Percentiles rank a stretch among this genome's conserved stretches.
These are phyloP conservation scores for Hyphodiscus sp. DNA, from an alignment of 2,329 filamentous ascomycete species.

Conservation along the genomic window DNA sequence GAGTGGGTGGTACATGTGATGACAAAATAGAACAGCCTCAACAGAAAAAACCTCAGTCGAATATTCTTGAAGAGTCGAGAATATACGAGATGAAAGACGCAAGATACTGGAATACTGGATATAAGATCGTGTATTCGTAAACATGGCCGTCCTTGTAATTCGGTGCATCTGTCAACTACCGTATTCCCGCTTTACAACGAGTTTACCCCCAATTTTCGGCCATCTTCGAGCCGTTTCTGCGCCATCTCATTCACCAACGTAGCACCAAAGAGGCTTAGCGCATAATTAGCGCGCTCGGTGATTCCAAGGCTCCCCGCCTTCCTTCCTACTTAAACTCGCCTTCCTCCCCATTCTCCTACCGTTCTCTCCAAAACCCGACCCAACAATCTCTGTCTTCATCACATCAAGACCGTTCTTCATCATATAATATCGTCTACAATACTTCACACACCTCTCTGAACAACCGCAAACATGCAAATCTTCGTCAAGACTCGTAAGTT, in stretches of 20 bases:
- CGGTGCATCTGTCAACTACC: too few relatives aligned
- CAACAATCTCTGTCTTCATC: too few relatives aligned
- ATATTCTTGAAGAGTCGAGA: too few relatives aligned
- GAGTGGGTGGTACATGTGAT: background rate
- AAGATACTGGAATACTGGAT: too few relatives aligned
- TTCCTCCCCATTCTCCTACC: conserved; percentile 20
- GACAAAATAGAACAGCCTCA: too few relatives aligned
- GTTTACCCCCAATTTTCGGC: background rate
- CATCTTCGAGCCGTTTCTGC: background rate
- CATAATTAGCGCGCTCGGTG: background rate
- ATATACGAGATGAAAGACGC: too few relatives aligned
- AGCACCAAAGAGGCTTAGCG: background rate
- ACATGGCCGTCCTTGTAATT: too few relatives aligned
- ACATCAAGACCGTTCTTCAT: conserved; percentile 4
- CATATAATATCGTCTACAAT: conserved; percentile 5
- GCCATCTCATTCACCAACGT: background rate
- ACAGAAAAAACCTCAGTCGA: too few relatives aligned
- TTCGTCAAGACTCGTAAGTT: conserved; percentile 92
- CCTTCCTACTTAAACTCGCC: conserved; percentile 8
- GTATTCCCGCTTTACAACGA: too few relatives aligned
- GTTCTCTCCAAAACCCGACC: conserved; percentile 1
- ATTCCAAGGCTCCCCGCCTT: conserved; percentile 1
- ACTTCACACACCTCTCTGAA: background rate
- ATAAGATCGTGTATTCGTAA: too few relatives aligned
- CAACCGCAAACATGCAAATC: conserved; percentile 69